Percentiles rank a stretch among this genome's conserved stretches.
Conservation (phyloP, 2,329 filamentous ascomycete genomes). For the Verticillium longisporum region DNA sequence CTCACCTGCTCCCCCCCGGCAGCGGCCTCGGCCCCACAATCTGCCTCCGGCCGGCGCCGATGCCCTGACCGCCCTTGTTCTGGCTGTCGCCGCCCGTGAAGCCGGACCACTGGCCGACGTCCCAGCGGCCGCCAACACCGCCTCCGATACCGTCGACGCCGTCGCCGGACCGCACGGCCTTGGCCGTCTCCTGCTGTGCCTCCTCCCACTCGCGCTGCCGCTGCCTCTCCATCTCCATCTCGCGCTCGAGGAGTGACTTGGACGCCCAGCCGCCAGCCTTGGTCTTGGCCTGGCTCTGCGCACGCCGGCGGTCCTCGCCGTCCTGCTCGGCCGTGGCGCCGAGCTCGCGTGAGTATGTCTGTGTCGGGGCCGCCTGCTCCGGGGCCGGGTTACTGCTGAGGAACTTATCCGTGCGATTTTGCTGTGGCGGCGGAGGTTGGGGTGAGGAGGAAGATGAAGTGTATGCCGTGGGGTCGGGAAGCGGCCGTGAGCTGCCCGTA, state of each 20-base stretch:
- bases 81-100: slow-evolving; percentile 70
- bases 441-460: slow-evolving; percentile 9
- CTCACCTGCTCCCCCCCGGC: slow-evolving; percentile 22
- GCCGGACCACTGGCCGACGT: slow-evolving; percentile 68
- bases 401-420: slow-evolving; percentile 50
- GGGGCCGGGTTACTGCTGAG: slow-evolving; percentile 49
- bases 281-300: slow-evolving; percentile 51
- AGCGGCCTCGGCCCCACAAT: slow-evolving; percentile 73
- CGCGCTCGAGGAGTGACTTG: slow-evolving; percentile 67
- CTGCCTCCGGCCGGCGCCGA: slow-evolving; percentile 65
- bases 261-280: slow-evolving; percentile 57
- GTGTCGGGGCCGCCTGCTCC: slow-evolving; percentile 24
- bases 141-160: slow-evolving; percentile 57
- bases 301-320: slow-evolving; percentile 53
- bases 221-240: slow-evolving; percentile 75
- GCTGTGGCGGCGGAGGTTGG: slow-evolving; percentile 9
- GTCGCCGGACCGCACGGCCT: slow-evolving; percentile 41
- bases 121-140: slow-evolving; percentile 65
- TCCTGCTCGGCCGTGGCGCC: slow-evolving; percentile 54
- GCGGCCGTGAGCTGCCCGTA: slow-evolving; percentile 37
- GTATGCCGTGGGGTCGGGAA: slow-evolving; percentile 41
- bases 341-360: slow-evolving; percentile 49
- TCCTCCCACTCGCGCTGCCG: slow-evolving; percentile 77
- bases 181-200: slow-evolving; percentile 58
- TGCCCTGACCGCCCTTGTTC: slow-evolving; percentile 59